Percentiles rank a stretch among this genome's conserved stretches.
phyloP scores from a whole-genome alignment of 805 yeast genomes.

The Kurtzmaniella cleridarum region DNA sequence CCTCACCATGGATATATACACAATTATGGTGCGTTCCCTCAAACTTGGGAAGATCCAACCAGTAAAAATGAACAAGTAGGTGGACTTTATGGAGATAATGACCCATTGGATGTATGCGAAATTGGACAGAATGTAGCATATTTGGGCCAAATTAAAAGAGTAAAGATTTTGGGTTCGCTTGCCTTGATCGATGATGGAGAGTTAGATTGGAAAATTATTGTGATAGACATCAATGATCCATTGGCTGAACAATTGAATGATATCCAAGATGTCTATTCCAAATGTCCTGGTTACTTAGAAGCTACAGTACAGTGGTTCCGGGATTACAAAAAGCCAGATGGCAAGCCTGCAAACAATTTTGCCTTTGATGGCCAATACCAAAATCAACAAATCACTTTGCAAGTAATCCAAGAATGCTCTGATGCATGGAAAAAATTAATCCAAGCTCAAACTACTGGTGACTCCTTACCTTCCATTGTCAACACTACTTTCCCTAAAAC shows the following conservation, averaged over 20 bases:
- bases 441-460: constrained; percentile 45
- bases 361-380: constrained; percentile 95
- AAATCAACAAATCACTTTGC: constrained; percentile 80
- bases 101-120: constrained; percentile 68
- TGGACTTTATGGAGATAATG: constrained; percentile 38
- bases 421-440: constrained; percentile 80
- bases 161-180: constrained; percentile 89
- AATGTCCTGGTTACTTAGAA: constrained; percentile 88
- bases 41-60: constrained; percentile 76
- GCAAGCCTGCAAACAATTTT: constrained; percentile 93
- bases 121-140: constrained; percentile 66
- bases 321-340: constrained; percentile 96
- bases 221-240: constrained; percentile 77
- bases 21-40: constrained; percentile 98
- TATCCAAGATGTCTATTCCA: constrained; percentile 83
- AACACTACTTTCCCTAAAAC: constrained; percentile 34
- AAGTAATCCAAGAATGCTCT: constrained; percentile 74
- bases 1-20: constrained; percentile 98
- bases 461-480: constrained; percentile 25
- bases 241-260: constrained; percentile 82
- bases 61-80: constrained; percentile 37
- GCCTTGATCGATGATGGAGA: constrained; percentile 93
- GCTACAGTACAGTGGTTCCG: constrained; percentile 98
- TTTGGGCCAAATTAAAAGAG: constrained; percentile 77
- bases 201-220: constrained; percentile 89